phyloP scores from a whole-genome alignment of 2,329 filamentous ascomycete species.

The Thielaviopsis ethacetica region DNA sequence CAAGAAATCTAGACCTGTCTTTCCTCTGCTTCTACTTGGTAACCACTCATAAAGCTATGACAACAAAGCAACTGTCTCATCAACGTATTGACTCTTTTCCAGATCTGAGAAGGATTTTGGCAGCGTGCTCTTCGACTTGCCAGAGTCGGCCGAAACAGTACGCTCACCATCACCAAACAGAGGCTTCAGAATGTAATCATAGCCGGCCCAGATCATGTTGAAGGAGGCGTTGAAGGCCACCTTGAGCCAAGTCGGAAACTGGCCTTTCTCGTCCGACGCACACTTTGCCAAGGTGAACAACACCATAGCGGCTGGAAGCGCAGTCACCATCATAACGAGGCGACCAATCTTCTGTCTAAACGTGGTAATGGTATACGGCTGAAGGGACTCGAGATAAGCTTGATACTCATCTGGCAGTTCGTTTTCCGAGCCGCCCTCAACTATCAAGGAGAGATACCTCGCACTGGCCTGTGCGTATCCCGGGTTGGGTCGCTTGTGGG shows the following conservation, averaged over 20 bases:
- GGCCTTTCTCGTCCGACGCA: constrained; percentile 51
- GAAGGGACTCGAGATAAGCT: constrained; percentile 51
- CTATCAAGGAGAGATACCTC: constrained; percentile 69
- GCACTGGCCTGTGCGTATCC: constrained; percentile 67
- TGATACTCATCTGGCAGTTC: constrained; percentile 65
- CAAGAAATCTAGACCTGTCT: not conserved
- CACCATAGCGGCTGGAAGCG: constrained; percentile 32
- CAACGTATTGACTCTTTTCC: not conserved
- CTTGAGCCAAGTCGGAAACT: constrained; percentile 48
- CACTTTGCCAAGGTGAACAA: constrained; percentile 27
- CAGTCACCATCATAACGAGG: constrained; percentile 44
- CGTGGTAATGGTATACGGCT: constrained; percentile 54
- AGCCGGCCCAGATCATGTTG: constrained; percentile 27
- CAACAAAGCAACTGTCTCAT: constrained; percentile 1
- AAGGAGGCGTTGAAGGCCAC: constrained; percentile 29
- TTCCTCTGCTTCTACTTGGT: not conserved
- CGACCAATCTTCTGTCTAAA: constrained; percentile 49
- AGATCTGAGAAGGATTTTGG: not conserved
- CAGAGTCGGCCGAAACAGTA: constrained; percentile 21
- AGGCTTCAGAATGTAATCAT: constrained; percentile 32
- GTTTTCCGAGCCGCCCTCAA: constrained; percentile 63
- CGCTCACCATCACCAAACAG: constrained; percentile 79
- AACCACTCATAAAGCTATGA: not conserved
- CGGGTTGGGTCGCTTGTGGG: constrained; percentile 41
- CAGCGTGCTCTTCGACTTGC: not conserved